Evolutionary conservation across 257 asterid species (phyloP), one percentile per base, ranked within the genome.

Genomic region (Ocimum tenuiflorum): DNA sequence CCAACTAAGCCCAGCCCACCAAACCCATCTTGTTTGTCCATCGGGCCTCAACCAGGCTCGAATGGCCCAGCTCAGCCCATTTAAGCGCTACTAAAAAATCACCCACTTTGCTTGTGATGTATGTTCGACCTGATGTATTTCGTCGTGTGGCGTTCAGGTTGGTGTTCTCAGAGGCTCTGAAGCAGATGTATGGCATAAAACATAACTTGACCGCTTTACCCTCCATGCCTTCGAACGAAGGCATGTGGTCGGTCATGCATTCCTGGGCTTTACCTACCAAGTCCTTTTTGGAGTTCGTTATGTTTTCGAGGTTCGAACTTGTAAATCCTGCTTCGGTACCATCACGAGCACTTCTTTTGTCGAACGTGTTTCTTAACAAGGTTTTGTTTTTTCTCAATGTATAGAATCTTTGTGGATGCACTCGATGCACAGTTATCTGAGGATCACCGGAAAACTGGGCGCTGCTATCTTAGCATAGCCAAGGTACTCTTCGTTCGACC

Each of bases 191-290:
- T 24, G 95, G 96, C 43, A 17, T 94, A 73, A 82, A 82, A 67
- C 84, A 81, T 42, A 81, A 85, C 74, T 46, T 81, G 74, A 85
- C 80, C 58, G 82, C 91, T 62, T 82, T 91, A 51, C 99, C 97
- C 11, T 63, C 82, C 18, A 88, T 94, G 99, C 95, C 97, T 36
- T 61, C 60, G 3, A 74, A 79, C 47, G 89, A 79, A 51, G 94
- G 84, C 78, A 85, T 95, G 29, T 94, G 97, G 97, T 83, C 96
- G 24, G 95, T 82, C 76, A 91, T 80, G 97, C 88, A 94, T 75
- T 83, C 87, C 45, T 94, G 99, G 99, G 91, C 72, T 68, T 81
- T 88, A 69, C 99, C 99, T 6, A 94, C 99, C 23, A 78, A 80
- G 74, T 91, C 97, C 54, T 94, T 94, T 70, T 39, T 86, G 78